Evolutionary conservation across 2,329 filamentous ascomycete genomes (phyloP).

Genomic region (Aspergillus phoenicis): DNA sequence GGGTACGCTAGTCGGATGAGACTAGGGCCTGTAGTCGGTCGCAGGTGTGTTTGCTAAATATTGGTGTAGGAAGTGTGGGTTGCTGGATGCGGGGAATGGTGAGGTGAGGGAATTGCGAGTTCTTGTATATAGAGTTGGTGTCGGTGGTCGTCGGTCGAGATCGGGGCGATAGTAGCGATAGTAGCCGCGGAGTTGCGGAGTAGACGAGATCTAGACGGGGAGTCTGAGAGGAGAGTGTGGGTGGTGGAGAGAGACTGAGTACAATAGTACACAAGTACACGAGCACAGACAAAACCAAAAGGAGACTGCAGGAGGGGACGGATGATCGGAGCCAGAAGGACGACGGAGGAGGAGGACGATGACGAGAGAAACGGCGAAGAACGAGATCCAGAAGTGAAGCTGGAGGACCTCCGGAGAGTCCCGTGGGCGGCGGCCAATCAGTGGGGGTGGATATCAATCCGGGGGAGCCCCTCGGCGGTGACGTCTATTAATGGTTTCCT

Average conservation of each 20-base stretch:
- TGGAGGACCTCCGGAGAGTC: conserved; percentile 19
- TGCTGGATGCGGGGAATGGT: background rate
- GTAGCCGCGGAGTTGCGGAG: conserved; percentile 11
- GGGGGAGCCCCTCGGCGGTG: conserved; percentile 11
- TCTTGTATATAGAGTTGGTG: background rate
- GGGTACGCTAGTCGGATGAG: background rate
- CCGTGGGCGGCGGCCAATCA: conserved; percentile 24
- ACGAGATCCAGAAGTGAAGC: conserved; percentile 8
- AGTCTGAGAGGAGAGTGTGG: background rate
- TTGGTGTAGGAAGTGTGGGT: background rate
- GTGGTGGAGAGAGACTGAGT: background rate
- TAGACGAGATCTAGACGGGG: conserved; percentile 3
- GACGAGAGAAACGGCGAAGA: conserved; percentile 7
- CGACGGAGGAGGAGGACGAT: background rate
- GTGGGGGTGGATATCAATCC: conserved; percentile 17
- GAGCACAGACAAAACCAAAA: background rate
- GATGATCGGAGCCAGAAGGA: background rate
- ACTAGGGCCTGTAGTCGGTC: background rate
- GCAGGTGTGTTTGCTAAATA: background rate
- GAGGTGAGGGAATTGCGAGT: background rate
- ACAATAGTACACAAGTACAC: background rate
- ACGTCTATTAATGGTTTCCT: conserved; percentile 13
- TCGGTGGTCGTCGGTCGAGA: conserved; percentile 2
- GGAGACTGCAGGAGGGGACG: background rate
- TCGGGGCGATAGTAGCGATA: conserved; percentile 1